Evolutionary conservation across 139 green algal genomes (phyloP), one percentile per base, ranked within the genome.

Genomic region (Spirogloea muscicola): DNA sequence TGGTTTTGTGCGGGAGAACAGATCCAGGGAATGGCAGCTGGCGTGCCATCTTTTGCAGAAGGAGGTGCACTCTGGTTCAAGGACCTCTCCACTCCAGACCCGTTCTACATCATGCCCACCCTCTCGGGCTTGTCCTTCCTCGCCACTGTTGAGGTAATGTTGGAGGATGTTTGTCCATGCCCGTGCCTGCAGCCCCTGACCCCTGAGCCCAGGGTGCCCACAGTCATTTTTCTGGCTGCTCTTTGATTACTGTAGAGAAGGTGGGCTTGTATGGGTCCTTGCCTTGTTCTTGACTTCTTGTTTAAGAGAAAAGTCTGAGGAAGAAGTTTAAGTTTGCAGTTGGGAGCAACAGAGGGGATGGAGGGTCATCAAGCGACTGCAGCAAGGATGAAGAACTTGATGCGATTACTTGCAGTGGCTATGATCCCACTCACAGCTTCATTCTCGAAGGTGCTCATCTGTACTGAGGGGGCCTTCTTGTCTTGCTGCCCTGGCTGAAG

Each of bases 51-150:
- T 0, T 69, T 94, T 41, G 84, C 79, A 10, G 40, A 78, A 5
- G 91, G 89, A 33, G 91, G 91, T 49, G 58, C 74, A 10, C 41
- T 91, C 0, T 96, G 89, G 92, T 96, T 96, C 79, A 77, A 60
- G 0, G 86, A 97, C 86, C 85, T 97, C 2, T 92, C 92, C 0
- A 31, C 84, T 3, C 51, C 88, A 4, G 92, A 97, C 84, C 84
- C 91, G 0, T 87, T 76, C 42, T 94, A 89, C 34, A 70, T 76
- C 27, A 75, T 97, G 44, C 92, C 92, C 27, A 72, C 92, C 21
- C 58, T 92, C 13, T 87, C 87, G n/a, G 72, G 73, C 4, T 18
- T 68, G 9, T 66, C 86, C 9, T 94, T 95, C 33, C 72, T 96
- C 33, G 67, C 80, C 0, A 90, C 88, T 34, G 80, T 96, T 3